phyloP scores from a whole-genome alignment of 179 eudicot species.

The Beta macrorhiza region DNA sequence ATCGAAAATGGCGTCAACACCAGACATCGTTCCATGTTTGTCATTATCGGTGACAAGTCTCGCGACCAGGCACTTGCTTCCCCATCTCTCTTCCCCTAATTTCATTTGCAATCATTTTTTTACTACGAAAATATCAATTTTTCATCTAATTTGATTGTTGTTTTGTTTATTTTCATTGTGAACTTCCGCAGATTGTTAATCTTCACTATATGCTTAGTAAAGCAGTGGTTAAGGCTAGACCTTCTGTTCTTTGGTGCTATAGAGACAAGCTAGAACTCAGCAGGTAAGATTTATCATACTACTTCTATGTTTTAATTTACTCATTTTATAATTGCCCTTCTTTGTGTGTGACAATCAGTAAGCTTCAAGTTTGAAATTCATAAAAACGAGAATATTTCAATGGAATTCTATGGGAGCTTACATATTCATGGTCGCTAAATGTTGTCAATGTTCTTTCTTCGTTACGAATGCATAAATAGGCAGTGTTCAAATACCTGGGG shows the following conservation, averaged over 20 bases:
- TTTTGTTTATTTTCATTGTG: background rate
- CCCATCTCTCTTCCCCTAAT: background rate
- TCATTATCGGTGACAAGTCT: conserved; percentile 81
- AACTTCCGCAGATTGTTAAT: conserved; percentile 63
- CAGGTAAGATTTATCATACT: conserved; percentile 45
- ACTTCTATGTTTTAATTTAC: background rate
- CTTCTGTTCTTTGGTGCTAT: conserved; percentile 86
- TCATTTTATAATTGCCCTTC: too few relatives aligned
- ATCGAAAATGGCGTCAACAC: conserved; percentile 86
- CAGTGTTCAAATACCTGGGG: too few relatives aligned
- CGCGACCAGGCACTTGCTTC: conserved; percentile 54
- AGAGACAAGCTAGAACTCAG: conserved; percentile 78
- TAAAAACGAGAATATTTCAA: too few relatives aligned
- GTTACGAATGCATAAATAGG: too few relatives aligned
- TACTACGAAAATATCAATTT: background rate
- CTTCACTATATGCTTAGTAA: conserved; percentile 65
- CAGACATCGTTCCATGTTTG: conserved; percentile 74
- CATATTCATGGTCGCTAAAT: too few relatives aligned
- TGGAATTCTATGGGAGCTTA: too few relatives aligned
- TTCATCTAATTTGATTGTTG: background rate
- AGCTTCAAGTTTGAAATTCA: too few relatives aligned
- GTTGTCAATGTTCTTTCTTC: too few relatives aligned
- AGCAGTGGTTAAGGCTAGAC: conserved; percentile 60
- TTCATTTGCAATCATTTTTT: background rate
- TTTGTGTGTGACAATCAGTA: too few relatives aligned